Percentiles rank a stretch among this genome's conserved stretches.
Conservation (phyloP, 1,284 basidiomycete genomes). For the Ganoderma sp. region DNA sequence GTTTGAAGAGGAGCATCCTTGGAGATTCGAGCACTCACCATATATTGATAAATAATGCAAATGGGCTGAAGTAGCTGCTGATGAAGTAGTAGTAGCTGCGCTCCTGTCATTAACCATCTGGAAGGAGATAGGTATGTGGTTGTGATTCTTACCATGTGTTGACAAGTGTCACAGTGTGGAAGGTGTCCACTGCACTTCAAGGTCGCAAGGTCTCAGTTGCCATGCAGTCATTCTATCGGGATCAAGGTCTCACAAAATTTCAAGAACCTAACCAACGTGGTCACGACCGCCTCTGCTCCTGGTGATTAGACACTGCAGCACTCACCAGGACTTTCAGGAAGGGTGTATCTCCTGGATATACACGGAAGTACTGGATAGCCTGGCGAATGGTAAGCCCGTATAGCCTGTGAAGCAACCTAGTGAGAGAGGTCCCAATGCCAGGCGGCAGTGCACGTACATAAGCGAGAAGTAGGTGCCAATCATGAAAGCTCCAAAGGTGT, state of each 20-base stretch:
- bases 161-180: not conserved
- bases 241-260: not conserved
- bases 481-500: no score
- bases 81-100: conserved; percentile 9
- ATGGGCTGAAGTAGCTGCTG: conserved; percentile 5
- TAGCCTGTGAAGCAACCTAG: no score
- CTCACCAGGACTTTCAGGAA: no score
- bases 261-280: not conserved
- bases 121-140: no score
- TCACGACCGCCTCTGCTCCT: not conserved
- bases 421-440: no score
- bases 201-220: not conserved
- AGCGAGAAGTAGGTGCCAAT: no score
- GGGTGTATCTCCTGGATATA: no score
- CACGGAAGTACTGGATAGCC: no score
- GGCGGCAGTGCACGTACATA: no score
- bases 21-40: not conserved
- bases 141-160: not conserved
- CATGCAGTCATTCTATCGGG: not conserved
- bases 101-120: not conserved
- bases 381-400: no score
- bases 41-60: not conserved
- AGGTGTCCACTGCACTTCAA: conserved; percentile 2
- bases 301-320: no score
- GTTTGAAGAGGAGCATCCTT: not conserved